phyloP scores from a whole-genome alignment of 345 rosid genomes.

The Linum lewisii region DNA sequence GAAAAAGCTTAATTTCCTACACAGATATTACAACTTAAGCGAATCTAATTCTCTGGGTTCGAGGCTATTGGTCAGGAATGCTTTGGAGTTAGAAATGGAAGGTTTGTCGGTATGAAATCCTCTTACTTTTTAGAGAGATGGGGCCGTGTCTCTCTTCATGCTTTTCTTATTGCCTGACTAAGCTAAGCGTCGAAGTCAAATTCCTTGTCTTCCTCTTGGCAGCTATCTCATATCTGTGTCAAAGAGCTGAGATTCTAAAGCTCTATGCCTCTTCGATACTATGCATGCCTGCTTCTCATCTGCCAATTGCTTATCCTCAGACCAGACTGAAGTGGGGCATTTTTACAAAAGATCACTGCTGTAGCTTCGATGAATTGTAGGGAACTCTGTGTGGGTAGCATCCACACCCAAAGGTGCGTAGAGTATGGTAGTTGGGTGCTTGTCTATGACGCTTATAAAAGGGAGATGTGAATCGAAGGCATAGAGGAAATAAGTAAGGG shows the following conservation, averaged over 20 bases:
- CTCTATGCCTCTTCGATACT: neutral
- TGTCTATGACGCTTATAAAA: neutral
- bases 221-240: neutral
- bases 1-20: constrained; percentile 1
- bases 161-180: neutral
- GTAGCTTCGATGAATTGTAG: neutral
- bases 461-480: constrained; percentile 1
- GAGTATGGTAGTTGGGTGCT: constrained; percentile 1
- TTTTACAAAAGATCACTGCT: neutral
- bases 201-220: neutral
- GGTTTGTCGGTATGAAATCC: no score
- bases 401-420: constrained; percentile 1
- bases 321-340: neutral
- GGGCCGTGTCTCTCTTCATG: neutral
- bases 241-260: neutral
- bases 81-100: no score
- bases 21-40: neutral
- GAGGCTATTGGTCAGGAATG: constrained; percentile 1
- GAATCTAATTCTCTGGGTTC: constrained; percentile 1
- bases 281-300: neutral
- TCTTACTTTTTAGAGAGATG: no score
- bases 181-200: neutral
- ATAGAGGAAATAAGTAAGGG: neutral
- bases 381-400: neutral
- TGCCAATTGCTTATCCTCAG: neutral